These are phyloP conservation scores for Ophiostoma quercus DNA, from an alignment of 2,329 filamentous ascomycete genomes.

Conservation along the genomic window DNA sequence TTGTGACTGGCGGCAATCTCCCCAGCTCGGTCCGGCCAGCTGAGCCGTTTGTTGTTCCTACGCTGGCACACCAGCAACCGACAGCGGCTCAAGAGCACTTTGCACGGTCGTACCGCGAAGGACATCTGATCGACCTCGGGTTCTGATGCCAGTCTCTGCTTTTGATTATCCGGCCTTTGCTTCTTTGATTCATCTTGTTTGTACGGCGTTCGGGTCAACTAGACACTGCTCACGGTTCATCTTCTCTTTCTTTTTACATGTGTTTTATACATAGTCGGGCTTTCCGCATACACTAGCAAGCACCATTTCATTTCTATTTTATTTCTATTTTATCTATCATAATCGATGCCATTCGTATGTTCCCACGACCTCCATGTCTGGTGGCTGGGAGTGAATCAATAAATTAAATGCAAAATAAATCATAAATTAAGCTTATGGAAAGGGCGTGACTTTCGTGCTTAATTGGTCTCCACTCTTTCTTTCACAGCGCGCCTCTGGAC, in stretches of 20 bases:
- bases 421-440: not conserved
- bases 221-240: not conserved
- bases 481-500: constrained; percentile 2
- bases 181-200: constrained; percentile 6
- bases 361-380: not conserved
- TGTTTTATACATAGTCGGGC: not conserved
- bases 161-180: not conserved
- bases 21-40: not conserved
- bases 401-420: not conserved
- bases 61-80: not conserved
- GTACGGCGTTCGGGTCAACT: not conserved
- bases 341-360: not conserved
- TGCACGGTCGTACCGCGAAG: constrained; percentile 22
- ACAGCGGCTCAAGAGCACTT: not conserved
- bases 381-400: not conserved
- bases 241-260: not conserved
- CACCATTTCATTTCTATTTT: not conserved
- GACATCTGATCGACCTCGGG: constrained; percentile 21
- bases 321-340: not conserved
- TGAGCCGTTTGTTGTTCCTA: not conserved
- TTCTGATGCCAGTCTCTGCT: not conserved
- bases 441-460: constrained; percentile 10
- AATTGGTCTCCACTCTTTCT: constrained; percentile 4
- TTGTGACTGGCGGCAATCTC: not conserved
- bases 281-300: not conserved